A percentile compares a stretch with the other conserved stretches of the same genome.
Evolutionary conservation across 768 basidiomycete species (phyloP).

Genomic region (Suillus subluteus): DNA sequence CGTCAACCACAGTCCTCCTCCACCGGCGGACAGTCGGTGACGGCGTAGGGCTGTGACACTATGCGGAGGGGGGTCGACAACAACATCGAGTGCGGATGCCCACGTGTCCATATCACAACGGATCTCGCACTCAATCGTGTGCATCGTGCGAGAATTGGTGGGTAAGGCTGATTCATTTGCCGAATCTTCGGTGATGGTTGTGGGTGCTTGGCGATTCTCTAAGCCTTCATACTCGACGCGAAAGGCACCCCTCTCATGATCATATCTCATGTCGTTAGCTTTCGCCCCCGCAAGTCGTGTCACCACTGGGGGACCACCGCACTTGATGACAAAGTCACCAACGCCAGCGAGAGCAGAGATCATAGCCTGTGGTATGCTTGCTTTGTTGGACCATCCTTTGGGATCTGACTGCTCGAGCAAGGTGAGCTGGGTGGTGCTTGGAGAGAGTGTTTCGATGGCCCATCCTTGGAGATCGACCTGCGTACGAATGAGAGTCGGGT

Average conservation of each 20-base stretch:
- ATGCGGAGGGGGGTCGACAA: slow-evolving; percentile 91
- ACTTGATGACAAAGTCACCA: slow-evolving; percentile 94
- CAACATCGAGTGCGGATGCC: slow-evolving; percentile 81
- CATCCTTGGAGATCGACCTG: slow-evolving; percentile 99
- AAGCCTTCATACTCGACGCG: slow-evolving; percentile 83
- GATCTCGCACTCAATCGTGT: slow-evolving; percentile 84
- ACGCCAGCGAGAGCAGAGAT: slow-evolving; percentile 86
- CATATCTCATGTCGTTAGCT: slow-evolving; percentile 75
- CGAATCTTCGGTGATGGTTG: slow-evolving; percentile 21
- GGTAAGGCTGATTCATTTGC: slow-evolving; percentile 19
- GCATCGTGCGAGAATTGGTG: slow-evolving; percentile 33
- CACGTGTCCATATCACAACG: slow-evolving; percentile 92
- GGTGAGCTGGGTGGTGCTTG: slow-evolving; percentile 91
- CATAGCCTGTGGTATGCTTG: slow-evolving; percentile 92
- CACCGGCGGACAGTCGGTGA: slow-evolving; percentile 82
- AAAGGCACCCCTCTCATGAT: slow-evolving; percentile 83
- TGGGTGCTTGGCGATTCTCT: slow-evolving; percentile 45
- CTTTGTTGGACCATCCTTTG: slow-evolving; percentile 95
- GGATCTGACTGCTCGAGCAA: slow-evolving; percentile 96
- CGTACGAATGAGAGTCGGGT: slow-evolving; percentile 83
- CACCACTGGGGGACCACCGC: slow-evolving; percentile 91
- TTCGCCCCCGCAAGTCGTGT: slow-evolving; percentile 83
- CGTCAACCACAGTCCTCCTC: slow-evolving; percentile 94
- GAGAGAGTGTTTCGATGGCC: slow-evolving; percentile 95
- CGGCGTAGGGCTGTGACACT: slow-evolving; percentile 81